Percentiles rank a stretch among this genome's conserved stretches.
These are phyloP conservation scores for Blastomyces silverae DNA, from an alignment of 2,329 filamentous ascomycete species.

Conservation along the genomic window DNA sequence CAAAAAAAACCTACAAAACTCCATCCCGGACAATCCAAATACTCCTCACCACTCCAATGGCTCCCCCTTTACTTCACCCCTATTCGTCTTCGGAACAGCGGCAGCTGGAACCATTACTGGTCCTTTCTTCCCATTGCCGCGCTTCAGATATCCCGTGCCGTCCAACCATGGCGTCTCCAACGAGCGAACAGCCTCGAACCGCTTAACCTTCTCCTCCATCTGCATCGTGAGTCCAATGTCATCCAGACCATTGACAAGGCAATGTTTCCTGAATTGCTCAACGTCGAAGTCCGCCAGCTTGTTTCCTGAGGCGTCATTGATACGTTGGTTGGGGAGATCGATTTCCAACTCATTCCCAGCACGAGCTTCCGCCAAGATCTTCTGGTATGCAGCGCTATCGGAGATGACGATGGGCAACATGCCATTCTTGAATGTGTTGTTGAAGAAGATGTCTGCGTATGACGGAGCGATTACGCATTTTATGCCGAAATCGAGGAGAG, in stretches of 20 bases:
- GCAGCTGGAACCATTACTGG: slow-evolving; percentile 58
- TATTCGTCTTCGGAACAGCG: slow-evolving; percentile 79
- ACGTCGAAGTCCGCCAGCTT: slow-evolving; percentile 75
- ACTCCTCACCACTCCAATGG: slow-evolving; percentile 73
- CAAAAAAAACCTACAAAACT: background rate
- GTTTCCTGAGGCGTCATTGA: slow-evolving; percentile 68
- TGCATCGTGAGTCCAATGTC: slow-evolving; percentile 95
- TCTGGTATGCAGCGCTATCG: slow-evolving; percentile 58
- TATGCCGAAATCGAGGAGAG: slow-evolving; percentile 92
- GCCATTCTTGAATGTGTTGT: slow-evolving; percentile 99
- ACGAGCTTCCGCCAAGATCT: slow-evolving; percentile 67
- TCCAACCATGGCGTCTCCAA: slow-evolving; percentile 84
- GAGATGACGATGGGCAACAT: slow-evolving; percentile 82
- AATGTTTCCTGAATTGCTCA: slow-evolving; percentile 91
- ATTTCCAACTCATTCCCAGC: slow-evolving; percentile 81
- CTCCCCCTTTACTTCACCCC: slow-evolving; percentile 74
- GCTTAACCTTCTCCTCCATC: slow-evolving; percentile 77
- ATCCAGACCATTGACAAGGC: slow-evolving; percentile 84
- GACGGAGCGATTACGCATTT: slow-evolving; percentile 86
- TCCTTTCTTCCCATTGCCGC: slow-evolving; percentile 33
- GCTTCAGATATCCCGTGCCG: slow-evolving; percentile 69
- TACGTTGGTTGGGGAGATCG: slow-evolving; percentile 75
- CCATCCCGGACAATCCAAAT: background rate
- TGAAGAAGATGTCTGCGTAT: slow-evolving; percentile 92
- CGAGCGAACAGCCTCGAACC: slow-evolving; percentile 72